A percentile compares a stretch with the other conserved stretches of the same genome.
phyloP scores from a whole-genome alignment of 768 basidiomycete species.

The Kwoniella europaea region DNA sequence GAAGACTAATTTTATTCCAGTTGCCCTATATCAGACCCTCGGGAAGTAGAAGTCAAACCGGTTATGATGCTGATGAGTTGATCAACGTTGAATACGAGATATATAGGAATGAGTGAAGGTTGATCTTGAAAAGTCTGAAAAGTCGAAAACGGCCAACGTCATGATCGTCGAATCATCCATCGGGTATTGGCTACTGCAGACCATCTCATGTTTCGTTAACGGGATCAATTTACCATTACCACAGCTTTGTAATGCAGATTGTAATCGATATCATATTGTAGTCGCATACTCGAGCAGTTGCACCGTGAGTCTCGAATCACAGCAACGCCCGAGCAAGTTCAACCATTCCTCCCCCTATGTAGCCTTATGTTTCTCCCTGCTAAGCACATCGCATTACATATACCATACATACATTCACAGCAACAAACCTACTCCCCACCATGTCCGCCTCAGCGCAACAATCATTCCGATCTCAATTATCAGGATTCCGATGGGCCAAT shows the following conservation, averaged over 20 bases:
- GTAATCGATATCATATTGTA: neutral
- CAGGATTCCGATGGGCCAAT: conserved; percentile 58
- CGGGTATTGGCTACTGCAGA: conserved; percentile 5
- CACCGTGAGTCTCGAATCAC: too few relatives aligned
- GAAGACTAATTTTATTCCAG: too few relatives aligned
- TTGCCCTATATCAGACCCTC: too few relatives aligned
- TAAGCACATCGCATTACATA: neutral
- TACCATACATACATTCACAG: neutral
- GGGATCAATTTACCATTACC: conserved; percentile 19
- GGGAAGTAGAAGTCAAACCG: too few relatives aligned
- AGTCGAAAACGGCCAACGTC: conserved; percentile 3
- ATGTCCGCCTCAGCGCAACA: conserved; percentile 52
- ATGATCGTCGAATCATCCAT: conserved; percentile 25
- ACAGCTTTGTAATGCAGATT: neutral
- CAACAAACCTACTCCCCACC: too few relatives aligned
- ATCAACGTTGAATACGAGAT: neutral
- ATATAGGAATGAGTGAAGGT: too few relatives aligned
- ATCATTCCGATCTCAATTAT: conserved; percentile 56
- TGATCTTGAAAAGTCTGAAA: neutral
- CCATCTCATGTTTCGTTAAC: neutral
- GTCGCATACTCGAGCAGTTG: too few relatives aligned
- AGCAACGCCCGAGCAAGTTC: too few relatives aligned
- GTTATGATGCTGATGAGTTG: too few relatives aligned
- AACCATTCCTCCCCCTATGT: too few relatives aligned
- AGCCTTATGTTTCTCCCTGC: neutral